phyloP scores from a whole-genome alignment of 2,329 filamentous ascomycete species.

The Nigrospora sphaerica region DNA sequence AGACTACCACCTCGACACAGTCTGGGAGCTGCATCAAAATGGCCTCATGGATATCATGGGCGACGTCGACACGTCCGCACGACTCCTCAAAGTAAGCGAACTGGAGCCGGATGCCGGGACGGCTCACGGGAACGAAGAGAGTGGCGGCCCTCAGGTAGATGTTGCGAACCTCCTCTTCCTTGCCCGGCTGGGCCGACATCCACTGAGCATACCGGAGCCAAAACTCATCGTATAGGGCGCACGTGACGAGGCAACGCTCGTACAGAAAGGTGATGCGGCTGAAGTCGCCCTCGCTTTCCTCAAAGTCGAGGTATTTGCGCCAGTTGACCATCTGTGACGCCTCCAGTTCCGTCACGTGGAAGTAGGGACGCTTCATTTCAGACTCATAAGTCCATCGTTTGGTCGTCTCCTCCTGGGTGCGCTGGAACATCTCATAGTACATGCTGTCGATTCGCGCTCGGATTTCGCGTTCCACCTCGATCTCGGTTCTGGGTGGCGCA shows the following conservation, averaged over 20 bases:
- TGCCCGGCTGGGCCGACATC: slow-evolving; percentile 76
- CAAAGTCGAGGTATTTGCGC: slow-evolving; percentile 94
- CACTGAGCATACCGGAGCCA: slow-evolving; percentile 96
- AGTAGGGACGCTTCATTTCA: slow-evolving; percentile 92
- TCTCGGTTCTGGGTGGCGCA: slow-evolving; percentile 52
- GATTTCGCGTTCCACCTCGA: slow-evolving; percentile 78
- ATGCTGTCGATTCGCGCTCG: slow-evolving; percentile 71
- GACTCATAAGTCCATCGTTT: slow-evolving; percentile 94
- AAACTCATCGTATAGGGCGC: slow-evolving; percentile 93
- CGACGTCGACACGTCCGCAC: slow-evolving; percentile 66
- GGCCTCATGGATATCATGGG: slow-evolving; percentile 76
- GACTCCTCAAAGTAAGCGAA: slow-evolving; percentile 96
- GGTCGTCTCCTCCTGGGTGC: slow-evolving; percentile 78
- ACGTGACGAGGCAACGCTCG: slow-evolving; percentile 87
- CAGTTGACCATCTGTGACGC: slow-evolving; percentile 80
- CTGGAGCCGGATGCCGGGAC: slow-evolving; percentile 76
- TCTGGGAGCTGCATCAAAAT: slow-evolving; percentile 72
- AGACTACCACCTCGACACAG: slow-evolving; percentile 80
- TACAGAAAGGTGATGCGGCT: slow-evolving; percentile 75
- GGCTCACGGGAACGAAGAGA: slow-evolving; percentile 79
- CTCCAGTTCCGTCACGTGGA: slow-evolving; percentile 90
- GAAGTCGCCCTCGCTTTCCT: slow-evolving; percentile 72
- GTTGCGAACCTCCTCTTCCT: slow-evolving; percentile 83
- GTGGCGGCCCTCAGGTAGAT: slow-evolving; percentile 85
- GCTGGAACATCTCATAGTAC: slow-evolving; percentile 74